phyloP scores from a whole-genome alignment of 139 green algal species.

The Chlamydomonas sphaeroides region DNA sequence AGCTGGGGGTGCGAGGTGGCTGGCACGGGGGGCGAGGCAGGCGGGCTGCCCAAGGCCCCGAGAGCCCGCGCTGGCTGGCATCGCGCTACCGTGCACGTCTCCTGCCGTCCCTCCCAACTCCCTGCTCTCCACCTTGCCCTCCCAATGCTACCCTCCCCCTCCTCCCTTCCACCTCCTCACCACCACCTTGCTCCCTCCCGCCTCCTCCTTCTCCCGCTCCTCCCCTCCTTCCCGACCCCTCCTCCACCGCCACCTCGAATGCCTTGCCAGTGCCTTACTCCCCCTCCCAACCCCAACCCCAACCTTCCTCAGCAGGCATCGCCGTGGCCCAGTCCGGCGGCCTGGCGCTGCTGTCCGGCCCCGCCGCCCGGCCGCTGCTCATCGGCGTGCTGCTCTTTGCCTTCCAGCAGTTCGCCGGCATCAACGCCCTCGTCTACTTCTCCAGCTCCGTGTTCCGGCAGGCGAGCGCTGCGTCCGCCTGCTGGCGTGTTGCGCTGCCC shows the following conservation, averaged over 20 bases:
- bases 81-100: conserved; percentile 58
- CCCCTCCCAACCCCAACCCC: not conserved
- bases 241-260: too few relatives aligned
- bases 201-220: too few relatives aligned
- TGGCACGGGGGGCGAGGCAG: too few relatives aligned
- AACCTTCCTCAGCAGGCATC: not conserved
- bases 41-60: too few relatives aligned
- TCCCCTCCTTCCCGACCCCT: too few relatives aligned
- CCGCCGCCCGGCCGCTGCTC: conserved; percentile 39
- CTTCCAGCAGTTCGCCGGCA: conserved; percentile 95
- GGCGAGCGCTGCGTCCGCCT: conserved; percentile 58
- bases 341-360: conserved; percentile 52
- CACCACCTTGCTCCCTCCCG: too few relatives aligned
- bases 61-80: conserved; percentile 87
- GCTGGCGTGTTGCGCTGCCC: not conserved
- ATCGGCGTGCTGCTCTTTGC: conserved; percentile 77
- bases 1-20: too few relatives aligned
- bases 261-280: too few relatives aligned
- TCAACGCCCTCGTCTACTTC: conserved; percentile 98
- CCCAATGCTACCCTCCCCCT: too few relatives aligned
- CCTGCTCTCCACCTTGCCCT: too few relatives aligned
- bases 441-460: conserved; percentile 90
- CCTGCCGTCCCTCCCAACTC: too few relatives aligned
- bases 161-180: too few relatives aligned
- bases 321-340: conserved; percentile 16